These are phyloP conservation scores for Nemophila menziesii DNA, from an alignment of 257 asterid species.

Conservation along the genomic window DNA sequence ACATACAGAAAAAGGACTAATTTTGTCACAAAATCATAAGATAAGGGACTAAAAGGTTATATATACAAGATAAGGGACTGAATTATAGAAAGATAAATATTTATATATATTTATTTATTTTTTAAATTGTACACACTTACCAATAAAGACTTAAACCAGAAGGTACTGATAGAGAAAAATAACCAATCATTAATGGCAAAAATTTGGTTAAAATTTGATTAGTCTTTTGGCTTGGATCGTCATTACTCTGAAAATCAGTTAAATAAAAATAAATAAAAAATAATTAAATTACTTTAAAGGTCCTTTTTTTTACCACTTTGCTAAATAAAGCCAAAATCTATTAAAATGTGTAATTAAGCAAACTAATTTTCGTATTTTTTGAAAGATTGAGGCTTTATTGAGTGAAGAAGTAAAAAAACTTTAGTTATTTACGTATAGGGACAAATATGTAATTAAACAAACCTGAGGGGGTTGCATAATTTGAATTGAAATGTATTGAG, in stretches of 20 bases:
- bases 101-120: too few species aligned
- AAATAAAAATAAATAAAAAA: slow-evolving; percentile 5
- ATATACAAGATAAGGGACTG: too few species aligned
- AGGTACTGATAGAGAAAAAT: slow-evolving; percentile 89
- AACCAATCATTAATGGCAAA: slow-evolving; percentile 90
- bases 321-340: too few species aligned
- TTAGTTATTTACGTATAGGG: slow-evolving; percentile 9
- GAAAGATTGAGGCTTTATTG: too few species aligned
- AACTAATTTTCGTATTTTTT: too few species aligned
- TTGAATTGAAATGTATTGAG: slow-evolving; percentile 78
- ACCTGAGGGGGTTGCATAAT: slow-evolving; percentile 98
- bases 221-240: slow-evolving; percentile 76
- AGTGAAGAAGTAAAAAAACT: background rate
- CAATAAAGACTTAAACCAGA: slow-evolving; percentile 96
- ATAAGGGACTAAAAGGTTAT: background rate
- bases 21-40: background rate
- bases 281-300: background rate
- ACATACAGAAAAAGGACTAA: slow-evolving; percentile 2
- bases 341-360: too few species aligned
- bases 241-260: slow-evolving; percentile 54
- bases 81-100: too few species aligned
- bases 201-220: slow-evolving; percentile 79
- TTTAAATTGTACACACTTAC: too few species aligned
- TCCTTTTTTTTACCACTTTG: too few species aligned
- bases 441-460: slow-evolving; percentile 15